phyloP scores from a whole-genome alignment of 441 rosid genomes.

The Arabidopsis lyrata region DNA sequence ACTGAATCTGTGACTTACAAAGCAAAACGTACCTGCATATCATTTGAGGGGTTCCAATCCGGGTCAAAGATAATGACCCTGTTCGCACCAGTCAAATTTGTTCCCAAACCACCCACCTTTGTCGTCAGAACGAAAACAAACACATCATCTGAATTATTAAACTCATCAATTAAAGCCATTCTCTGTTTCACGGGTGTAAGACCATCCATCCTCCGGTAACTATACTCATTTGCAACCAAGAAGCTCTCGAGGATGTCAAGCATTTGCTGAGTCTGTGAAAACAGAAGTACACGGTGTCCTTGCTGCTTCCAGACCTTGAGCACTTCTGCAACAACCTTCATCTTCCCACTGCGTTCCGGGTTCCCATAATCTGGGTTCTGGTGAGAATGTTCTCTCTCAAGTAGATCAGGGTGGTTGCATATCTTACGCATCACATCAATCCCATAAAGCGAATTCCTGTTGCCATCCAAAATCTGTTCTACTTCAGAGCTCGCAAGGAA shows the following conservation, averaged over 20 bases:
- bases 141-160: conserved; percentile 71
- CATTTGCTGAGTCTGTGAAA: conserved; percentile 95
- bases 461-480: conserved; percentile 85
- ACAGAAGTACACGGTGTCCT: conserved; percentile 93
- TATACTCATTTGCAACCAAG: conserved; percentile 68
- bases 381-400: conserved; percentile 87
- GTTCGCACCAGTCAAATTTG: conserved; percentile 92
- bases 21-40: conserved; percentile 76
- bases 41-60: conserved; percentile 98
- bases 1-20: conserved; percentile 5
- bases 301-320: conserved; percentile 91
- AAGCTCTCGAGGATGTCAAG: conserved; percentile 92
- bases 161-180: conserved; percentile 98
- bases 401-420: conserved; percentile 98
- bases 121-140: conserved; percentile 89
- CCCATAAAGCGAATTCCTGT: conserved; percentile 83
- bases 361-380: conserved; percentile 90
- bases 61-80: conserved; percentile 98
- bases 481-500: conserved; percentile 98
- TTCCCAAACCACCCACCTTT: conserved; percentile 97
- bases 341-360: conserved; percentile 90
- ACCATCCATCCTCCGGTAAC: conserved; percentile 95
- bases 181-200: conserved; percentile 86
- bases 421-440: conserved; percentile 99
- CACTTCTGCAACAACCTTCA: conserved; percentile 86